Conservation (phyloP, 805 yeast genomes). For the Lipomyces spencermartinsiae region DNA sequence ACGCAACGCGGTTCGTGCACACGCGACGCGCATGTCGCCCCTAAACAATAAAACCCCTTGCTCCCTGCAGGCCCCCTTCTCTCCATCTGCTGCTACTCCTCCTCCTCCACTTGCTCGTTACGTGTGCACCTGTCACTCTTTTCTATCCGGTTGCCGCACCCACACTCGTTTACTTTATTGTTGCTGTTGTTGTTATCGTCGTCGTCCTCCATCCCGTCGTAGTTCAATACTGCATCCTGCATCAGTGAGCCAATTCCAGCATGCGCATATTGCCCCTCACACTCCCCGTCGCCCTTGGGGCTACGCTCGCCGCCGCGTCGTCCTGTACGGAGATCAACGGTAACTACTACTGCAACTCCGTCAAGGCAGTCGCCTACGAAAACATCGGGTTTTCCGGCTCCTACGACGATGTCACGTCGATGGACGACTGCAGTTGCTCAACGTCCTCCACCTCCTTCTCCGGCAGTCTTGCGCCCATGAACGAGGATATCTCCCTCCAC, state of each 20-base stretch:
- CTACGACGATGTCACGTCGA: conserved; percentile 76
- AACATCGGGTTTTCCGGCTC: conserved; percentile 87
- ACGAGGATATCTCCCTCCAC: conserved; percentile 86
- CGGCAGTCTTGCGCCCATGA: conserved; percentile 78
- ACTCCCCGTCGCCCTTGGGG: conserved; percentile 17
- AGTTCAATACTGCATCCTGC: neutral
- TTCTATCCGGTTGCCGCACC: conserved; percentile 22
- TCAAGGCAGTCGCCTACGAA: conserved; percentile 67
- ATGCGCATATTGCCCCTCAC: conserved; percentile 19
- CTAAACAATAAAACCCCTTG: neutral
- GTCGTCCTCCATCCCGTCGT: neutral
- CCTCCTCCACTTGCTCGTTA: neutral
- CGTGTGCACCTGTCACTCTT: conserved; percentile 27
- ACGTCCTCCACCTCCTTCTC: conserved; percentile 62
- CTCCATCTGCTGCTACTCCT: neutral
- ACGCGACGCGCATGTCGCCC: neutral
- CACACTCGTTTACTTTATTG: neutral
- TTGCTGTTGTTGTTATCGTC: neutral
- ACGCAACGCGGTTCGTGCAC: neutral
- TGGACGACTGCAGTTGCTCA: conserved; percentile 76
- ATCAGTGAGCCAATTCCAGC: neutral
- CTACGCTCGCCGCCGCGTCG: conserved; percentile 22
- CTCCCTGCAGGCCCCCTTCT: conserved; percentile 1
- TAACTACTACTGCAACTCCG: conserved; percentile 81
- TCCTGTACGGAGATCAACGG: conserved; percentile 51